Percentiles rank a stretch among this genome's conserved stretches.
phyloP scores from a whole-genome alignment of 106 monocot genomes.

The Chionographis japonica region DNA sequence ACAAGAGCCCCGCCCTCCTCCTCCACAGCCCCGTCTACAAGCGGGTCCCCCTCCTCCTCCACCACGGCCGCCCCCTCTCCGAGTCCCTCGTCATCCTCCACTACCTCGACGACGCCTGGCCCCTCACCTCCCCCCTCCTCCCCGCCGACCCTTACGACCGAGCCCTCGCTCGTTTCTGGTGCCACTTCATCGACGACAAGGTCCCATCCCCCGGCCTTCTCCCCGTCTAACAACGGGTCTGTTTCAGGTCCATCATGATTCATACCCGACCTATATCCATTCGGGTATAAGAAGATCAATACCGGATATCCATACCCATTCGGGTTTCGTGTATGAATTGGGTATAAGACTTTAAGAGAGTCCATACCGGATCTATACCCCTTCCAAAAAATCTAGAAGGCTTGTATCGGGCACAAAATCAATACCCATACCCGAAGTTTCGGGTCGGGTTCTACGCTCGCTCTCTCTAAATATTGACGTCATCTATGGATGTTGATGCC shows the following conservation, averaged over 20 bases:
- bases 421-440: no score
- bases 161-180: slow-evolving; percentile 61
- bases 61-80: slow-evolving; percentile 33
- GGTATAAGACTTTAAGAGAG: neutral
- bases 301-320: no score
- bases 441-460: no score
- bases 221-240: no score
- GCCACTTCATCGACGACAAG: slow-evolving; percentile 49
- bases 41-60: slow-evolving; percentile 67
- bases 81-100: slow-evolving; percentile 76
- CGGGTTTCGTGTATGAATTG: slow-evolving; percentile 14
- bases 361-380: no score
- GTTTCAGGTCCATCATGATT: no score
- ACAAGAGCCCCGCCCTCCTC: slow-evolving; percentile 53
- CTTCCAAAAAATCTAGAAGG: neutral
- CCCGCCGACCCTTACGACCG: slow-evolving; percentile 43
- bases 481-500: no score
- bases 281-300: no score
- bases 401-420: neutral
- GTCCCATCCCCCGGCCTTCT: no score
- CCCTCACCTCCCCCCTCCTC: slow-evolving; percentile 19
- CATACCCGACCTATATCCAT: no score
- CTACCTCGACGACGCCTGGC: slow-evolving; percentile 55
- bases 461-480: no score
- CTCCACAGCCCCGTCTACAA: slow-evolving; percentile 62